Evolutionary conservation across 225 moss, liverwort and hornwort genomes (phyloP).

Genomic region (Neckera pumila): DNA sequence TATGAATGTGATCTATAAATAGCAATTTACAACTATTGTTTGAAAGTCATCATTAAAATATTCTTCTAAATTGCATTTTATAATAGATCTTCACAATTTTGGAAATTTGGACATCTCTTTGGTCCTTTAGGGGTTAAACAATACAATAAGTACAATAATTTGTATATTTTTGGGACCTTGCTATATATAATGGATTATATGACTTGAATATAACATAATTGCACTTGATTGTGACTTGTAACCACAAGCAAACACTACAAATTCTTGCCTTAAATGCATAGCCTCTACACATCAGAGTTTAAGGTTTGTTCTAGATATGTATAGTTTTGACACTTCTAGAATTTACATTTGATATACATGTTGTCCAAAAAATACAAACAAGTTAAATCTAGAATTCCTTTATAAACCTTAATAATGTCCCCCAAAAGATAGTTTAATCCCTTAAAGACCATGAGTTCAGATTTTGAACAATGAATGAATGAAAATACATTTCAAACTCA

Average conservation of each 20-base stretch:
- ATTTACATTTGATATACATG: neutral
- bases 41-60: too few relatives aligned
- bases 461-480: too few relatives aligned
- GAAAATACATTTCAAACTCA: too few relatives aligned
- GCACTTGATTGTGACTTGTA: neutral
- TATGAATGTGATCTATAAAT: too few relatives aligned
- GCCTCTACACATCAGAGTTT: neutral
- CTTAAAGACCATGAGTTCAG: too few relatives aligned
- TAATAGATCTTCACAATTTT: too few relatives aligned
- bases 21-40: too few relatives aligned
- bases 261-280: neutral
- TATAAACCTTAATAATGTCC: neutral
- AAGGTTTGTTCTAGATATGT: neutral
- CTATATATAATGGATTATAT: neutral
- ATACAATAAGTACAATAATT: accelerated
- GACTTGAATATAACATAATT: neutral
- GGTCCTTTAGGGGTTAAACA: too few relatives aligned
- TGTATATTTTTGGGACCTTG: neutral
- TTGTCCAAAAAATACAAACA: neutral
- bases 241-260: neutral
- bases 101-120: too few relatives aligned
- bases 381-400: neutral
- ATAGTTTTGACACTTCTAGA: neutral
- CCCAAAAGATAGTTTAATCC: neutral
- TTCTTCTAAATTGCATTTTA: too few relatives aligned